phyloP scores from a whole-genome alignment of 148 eudicot species.

The Vaccinium vitisidaea region DNA sequence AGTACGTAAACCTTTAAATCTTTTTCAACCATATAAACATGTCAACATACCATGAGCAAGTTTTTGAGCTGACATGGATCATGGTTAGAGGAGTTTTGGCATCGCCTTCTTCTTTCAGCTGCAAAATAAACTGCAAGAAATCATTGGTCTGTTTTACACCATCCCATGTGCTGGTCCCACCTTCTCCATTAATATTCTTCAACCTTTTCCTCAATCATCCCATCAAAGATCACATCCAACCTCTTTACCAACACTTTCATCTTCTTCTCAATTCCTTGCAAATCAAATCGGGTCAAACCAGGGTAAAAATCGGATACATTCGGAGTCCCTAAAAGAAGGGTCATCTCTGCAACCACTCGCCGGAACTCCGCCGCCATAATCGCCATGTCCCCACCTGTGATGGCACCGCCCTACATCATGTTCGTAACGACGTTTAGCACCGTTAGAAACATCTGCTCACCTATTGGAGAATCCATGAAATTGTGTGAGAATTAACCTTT shows the following conservation, averaged over 20 bases:
- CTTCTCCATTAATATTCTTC: conserved; percentile 13
- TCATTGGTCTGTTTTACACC: conserved; percentile 19
- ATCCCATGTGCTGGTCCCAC: neutral
- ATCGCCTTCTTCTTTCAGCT: conserved; percentile 30
- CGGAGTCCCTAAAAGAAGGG: conserved; percentile 35
- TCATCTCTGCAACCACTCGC: conserved; percentile 24
- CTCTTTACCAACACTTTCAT: conserved; percentile 31
- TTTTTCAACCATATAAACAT: neutral
- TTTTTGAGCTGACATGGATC: conserved; percentile 41
- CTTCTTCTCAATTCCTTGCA: conserved; percentile 50
- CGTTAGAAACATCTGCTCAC: conserved; percentile 28
- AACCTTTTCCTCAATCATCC: conserved; percentile 41
- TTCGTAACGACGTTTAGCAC: conserved; percentile 44
- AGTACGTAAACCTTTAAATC: no score
- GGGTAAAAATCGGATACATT: conserved; percentile 56
- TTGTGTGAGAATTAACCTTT: no score
- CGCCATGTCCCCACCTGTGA: conserved; percentile 28
- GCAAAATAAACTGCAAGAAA: conserved; percentile 46
- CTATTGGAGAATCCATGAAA: neutral
- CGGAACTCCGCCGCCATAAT: conserved; percentile 39
- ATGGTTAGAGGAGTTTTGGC: conserved; percentile 30
- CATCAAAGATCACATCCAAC: conserved; percentile 48
- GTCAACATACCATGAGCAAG: conserved; percentile 3
- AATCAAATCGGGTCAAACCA: conserved; percentile 42
- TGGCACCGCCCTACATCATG: conserved; percentile 66